Evolutionary conservation across 331 rosid species (phyloP), one percentile per base, ranked within the genome.

Genomic region (Malus hybrid): DNA sequence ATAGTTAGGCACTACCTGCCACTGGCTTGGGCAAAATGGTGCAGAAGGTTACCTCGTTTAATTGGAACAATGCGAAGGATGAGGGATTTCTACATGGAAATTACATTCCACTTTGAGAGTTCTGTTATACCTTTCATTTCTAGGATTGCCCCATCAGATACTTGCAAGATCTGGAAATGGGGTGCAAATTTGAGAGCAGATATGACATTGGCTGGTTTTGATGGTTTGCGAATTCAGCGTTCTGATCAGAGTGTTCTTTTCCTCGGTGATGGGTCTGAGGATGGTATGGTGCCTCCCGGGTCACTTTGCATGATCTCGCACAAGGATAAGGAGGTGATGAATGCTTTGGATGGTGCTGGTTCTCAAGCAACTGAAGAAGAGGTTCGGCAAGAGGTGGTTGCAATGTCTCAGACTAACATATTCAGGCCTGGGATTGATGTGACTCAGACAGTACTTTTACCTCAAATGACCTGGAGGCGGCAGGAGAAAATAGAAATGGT

Each of bases 31-130:
- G 99, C 97, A 1, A 95, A 95, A 85, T 95, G 99, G 99, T 92
- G 98, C 72, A 81, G 99, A 79, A 85, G 99, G 85, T 85, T 95
- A 93, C 99, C 99, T 78, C 96, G 98, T 39, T 83, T 92, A 84
- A 88, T 90, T 10, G 93, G 82, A 62, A 88, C 97, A 9, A 90
- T 90, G 97, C 87, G 82, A 20, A 88, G 98, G 87, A 95, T 95
- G 99, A 87, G 91, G 64, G 99, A 92, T 77, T 95, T 95, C 73
- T 95, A 95, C 79, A 95, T 95, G 97, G 99, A 95, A 88, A 95
- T 95, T 55, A 95, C 96, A 2, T 95, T 95, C 83, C 91, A 92
- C 83, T 95, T 95, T 10, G 99, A 95, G 87, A 95, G 99, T 83
- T 95, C 99, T 44, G 99, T 95, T 76, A 92, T 95, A 72, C 99